Evolutionary conservation across 2,329 filamentous ascomycete genomes (phyloP).

Genomic region (Fusarium poae): DNA sequence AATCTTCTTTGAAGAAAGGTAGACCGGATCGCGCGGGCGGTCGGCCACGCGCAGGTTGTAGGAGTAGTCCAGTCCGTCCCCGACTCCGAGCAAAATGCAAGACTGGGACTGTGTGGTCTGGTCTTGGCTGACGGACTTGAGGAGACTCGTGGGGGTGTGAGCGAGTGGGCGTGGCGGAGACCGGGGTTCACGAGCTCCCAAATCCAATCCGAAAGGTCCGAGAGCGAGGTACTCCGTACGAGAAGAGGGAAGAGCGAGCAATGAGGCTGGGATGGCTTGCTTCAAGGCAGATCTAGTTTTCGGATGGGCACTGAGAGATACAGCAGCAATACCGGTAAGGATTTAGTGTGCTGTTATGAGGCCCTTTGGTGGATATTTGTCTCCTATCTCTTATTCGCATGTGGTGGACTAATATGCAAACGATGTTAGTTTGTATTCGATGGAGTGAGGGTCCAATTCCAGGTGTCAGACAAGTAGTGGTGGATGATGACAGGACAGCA

Average conservation of each 20-base stretch:
- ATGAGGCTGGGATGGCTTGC: slow-evolving; percentile 37
- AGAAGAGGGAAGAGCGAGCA: slow-evolving; percentile 11
- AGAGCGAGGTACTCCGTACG: slow-evolving; percentile 20
- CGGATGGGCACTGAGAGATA: background rate
- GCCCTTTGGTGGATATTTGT: slow-evolving; percentile 34
- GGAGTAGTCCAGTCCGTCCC: slow-evolving; percentile 42
- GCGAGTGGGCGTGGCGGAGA: slow-evolving; percentile 38
- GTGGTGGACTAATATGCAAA: slow-evolving; percentile 26
- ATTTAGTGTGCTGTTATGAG: slow-evolving; percentile 22
- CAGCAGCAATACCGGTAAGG: slow-evolving; percentile 18
- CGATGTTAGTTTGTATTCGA: slow-evolving; percentile 30
- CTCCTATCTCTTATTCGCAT: slow-evolving; percentile 23
- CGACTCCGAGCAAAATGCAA: slow-evolving; percentile 42
- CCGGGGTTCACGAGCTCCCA: slow-evolving; percentile 27
- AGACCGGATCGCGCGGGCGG: slow-evolving; percentile 42
- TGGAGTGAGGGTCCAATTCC: slow-evolving; percentile 31
- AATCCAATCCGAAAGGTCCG: slow-evolving; percentile 42
- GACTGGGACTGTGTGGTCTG: slow-evolving; percentile 14
- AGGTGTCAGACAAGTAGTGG: slow-evolving; percentile 35
- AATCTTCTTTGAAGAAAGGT: slow-evolving; percentile 28
- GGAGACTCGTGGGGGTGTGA: slow-evolving; percentile 38
- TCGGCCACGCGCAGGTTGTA: slow-evolving; percentile 46
- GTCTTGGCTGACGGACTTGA: slow-evolving; percentile 32
- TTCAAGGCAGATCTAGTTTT: slow-evolving; percentile 14
- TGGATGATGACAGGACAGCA: slow-evolving; percentile 19